A percentile compares a stretch with the other conserved stretches of the same genome.
Evolutionary conservation across 768 basidiomycete species (phyloP).

Genomic region (Podaxis sp.): DNA sequence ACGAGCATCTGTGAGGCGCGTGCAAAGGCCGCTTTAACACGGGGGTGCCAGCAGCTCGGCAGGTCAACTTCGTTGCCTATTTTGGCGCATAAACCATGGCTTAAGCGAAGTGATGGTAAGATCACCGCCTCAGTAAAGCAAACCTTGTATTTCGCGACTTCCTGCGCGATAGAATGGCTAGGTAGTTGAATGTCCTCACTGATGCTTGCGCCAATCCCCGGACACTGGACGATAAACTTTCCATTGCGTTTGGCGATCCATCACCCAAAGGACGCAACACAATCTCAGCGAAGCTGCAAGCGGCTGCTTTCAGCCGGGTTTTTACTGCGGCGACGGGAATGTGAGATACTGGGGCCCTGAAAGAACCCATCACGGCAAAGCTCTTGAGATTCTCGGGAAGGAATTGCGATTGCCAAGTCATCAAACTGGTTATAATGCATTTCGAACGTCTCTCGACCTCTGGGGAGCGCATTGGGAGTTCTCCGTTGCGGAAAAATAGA

Average conservation of each 20-base stretch:
- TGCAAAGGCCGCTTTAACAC: background rate
- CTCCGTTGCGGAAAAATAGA: background rate
- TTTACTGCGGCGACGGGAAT: too few relatives aligned
- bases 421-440: background rate
- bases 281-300: too few relatives aligned
- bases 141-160: too few relatives aligned
- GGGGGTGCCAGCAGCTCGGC: background rate
- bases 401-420: background rate
- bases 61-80: background rate
- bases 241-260: too few relatives aligned
- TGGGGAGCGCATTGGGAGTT: background rate
- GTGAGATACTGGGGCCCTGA: background rate
- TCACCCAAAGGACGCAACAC: too few relatives aligned
- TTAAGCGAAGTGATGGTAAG: background rate
- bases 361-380: background rate
- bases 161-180: too few relatives aligned
- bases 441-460: background rate
- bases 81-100: too few relatives aligned
- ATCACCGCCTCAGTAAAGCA: background rate
- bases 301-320: too few relatives aligned
- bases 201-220: too few relatives aligned
- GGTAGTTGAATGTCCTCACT: too few relatives aligned
- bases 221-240: too few relatives aligned
- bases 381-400: background rate
- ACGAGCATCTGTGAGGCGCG: background rate